Conservation (phyloP, 352 stramenopile species). For the Phytophthora niederhauseri region DNA sequence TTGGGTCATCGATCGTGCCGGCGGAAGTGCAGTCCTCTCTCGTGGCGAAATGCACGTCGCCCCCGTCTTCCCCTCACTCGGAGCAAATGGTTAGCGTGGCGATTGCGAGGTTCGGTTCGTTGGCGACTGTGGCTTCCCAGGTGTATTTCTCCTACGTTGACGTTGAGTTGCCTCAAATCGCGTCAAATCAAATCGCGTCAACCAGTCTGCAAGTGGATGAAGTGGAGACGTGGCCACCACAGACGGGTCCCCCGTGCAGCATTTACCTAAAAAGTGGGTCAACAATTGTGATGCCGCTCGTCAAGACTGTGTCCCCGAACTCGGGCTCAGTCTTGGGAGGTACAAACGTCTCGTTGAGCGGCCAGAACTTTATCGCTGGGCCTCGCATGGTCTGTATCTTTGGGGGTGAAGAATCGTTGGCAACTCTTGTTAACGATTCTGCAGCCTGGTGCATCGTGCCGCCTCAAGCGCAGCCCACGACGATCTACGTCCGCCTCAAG, state of each 20-base stretch:
- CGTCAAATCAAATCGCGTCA: constrained; percentile 22
- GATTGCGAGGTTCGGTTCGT: constrained; percentile 28
- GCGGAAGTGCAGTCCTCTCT: constrained; percentile 29
- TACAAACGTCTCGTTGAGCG: constrained; percentile 43
- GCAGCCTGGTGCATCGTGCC: constrained; percentile 37
- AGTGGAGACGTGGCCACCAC: constrained; percentile 25
- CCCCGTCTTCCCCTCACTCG: constrained; percentile 19
- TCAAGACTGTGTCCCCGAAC: constrained; percentile 30
- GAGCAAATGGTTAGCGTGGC: constrained; percentile 33
- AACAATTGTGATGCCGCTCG: constrained; percentile 30
- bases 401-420: constrained; percentile 34
- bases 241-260: constrained; percentile 25
- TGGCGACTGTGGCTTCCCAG: constrained; percentile 5
- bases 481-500: constrained; percentile 42
- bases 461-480: constrained; percentile 20
- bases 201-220: constrained; percentile 3
- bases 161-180: constrained; percentile 32
- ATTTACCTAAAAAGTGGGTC: constrained; percentile 3
- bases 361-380: constrained; percentile 39
- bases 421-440: constrained; percentile 34
- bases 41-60: constrained; percentile 32
- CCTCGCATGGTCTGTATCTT: constrained; percentile 48
- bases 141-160: constrained; percentile 50
- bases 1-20: constrained; percentile 37
- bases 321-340: constrained; percentile 39